Evolutionary conservation across 306 rosid species (phyloP).

Genomic region (Lathyrus sativus): DNA sequence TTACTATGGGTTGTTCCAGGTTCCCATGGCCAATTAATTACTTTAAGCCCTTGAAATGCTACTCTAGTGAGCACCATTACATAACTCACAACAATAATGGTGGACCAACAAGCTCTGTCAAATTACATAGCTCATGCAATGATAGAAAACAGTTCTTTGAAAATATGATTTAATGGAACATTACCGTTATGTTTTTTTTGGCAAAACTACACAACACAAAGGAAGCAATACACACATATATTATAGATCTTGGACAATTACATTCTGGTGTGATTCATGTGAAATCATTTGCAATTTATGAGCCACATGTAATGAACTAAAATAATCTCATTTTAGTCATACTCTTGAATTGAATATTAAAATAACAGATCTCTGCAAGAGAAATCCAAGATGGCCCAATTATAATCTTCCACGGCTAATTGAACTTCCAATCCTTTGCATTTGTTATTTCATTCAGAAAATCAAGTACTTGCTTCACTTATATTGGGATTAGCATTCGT

Average conservation of each 20-base stretch:
- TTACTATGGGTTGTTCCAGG: neutral
- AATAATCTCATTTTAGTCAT: slow-evolving; percentile 8
- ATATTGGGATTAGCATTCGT: neutral
- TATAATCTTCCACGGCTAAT: slow-evolving; percentile 20
- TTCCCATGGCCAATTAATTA: slow-evolving; percentile 12
- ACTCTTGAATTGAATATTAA: slow-evolving; percentile 18
- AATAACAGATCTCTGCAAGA: slow-evolving; percentile 2
- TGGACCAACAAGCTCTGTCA: slow-evolving; percentile 11
- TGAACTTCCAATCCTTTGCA: slow-evolving; percentile 14
- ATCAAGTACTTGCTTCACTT: slow-evolving; percentile 23
- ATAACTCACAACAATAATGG: slow-evolving; percentile 4
- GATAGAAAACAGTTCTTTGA: neutral
- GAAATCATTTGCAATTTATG: slow-evolving; percentile 9
- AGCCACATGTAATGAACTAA: slow-evolving; percentile 11
- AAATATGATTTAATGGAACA: slow-evolving; percentile 16
- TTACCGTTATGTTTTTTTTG: neutral
- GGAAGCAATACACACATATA: neutral
- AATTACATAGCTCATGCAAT: slow-evolving; percentile 5
- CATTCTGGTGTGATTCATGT: slow-evolving; percentile 4
- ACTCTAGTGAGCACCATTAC: neutral
- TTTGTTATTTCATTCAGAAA: slow-evolving; percentile 30
- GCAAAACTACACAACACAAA: slow-evolving; percentile 5
- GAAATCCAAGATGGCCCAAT: slow-evolving; percentile 9
- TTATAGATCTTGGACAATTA: neutral
- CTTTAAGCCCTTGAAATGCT: slow-evolving; percentile 20